Evolutionary conservation across 2,329 filamentous ascomycete species (phyloP), one percentile per base, ranked within the genome.

Genomic region (Arthrobotrys musiformis): DNA sequence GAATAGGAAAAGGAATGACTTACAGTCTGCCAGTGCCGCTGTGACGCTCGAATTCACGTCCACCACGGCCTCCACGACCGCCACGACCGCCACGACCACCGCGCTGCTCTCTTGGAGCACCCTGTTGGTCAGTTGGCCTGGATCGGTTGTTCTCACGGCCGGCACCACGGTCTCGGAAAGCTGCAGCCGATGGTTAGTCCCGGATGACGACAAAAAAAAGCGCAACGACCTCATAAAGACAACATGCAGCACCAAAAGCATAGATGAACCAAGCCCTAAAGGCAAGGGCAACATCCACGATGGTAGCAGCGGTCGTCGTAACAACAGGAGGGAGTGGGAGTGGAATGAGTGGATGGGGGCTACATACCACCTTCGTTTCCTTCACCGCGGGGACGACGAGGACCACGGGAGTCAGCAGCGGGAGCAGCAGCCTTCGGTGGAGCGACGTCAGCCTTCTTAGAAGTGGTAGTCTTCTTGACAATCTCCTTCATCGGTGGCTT

Each of bases 161-260:
- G 83, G 91, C 93, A 83, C 89, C 90, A 84, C 92, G 92, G 87
- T 97, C 93, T 84, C 92, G 93, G 91, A 93, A 95, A 84, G 93
- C 94, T 97, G 60, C 4, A 11, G 40, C 7, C 7, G 35, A 26
- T 22, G 1, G 40, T 74, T 61, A 74, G 61, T 40, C 30, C 19
- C 54, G 15, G 24, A 17, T 17, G 60, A 17, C 13, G 37, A 37
- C 13, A 82, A 80, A 33, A 79, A 72, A 19, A 68, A 60, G 24
- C 33, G 46, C 50, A 35, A 24, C 19, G 52, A 48, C 48, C 75
- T 70, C 67, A 70, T 66, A 28, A 78, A 46, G 15, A 46, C 19
- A 50, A 33, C 22, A 40, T 7, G 22, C 13, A 7, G n/a, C 15
- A 19, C 9, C 22, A 28, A 35, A 33, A 40, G 13, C n/a, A 50